Conservation (phyloP, 148 eudicot genomes). For the Diospyros lotus region DNA sequence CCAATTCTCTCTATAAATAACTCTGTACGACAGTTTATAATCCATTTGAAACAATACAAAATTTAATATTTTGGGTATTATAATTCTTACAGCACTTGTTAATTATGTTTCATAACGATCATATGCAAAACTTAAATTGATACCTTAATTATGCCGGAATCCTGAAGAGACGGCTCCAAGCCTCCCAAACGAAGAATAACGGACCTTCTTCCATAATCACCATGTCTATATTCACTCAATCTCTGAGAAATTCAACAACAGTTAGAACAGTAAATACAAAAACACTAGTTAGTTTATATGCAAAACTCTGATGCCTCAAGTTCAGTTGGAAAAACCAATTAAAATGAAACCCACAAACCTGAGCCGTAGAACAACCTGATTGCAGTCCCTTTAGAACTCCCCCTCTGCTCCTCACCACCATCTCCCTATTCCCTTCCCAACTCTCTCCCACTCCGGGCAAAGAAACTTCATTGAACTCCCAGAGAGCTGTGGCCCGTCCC, state of each 20-base stretch:
- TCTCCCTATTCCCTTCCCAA: slow-evolving; percentile 14
- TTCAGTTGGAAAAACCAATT: slow-evolving; percentile 2
- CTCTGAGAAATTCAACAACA: slow-evolving; percentile 16
- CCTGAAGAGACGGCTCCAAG: slow-evolving; percentile 23
- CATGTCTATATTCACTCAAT: slow-evolving; percentile 35
- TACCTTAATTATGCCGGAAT: slow-evolving; percentile 50
- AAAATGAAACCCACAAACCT: slow-evolving; percentile 1
- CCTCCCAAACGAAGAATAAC: slow-evolving; percentile 42
- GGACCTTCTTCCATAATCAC: slow-evolving; percentile 59
- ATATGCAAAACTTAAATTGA: neutral
- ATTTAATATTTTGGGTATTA: too few species aligned
- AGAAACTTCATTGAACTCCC: slow-evolving; percentile 65
- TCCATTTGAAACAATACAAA: too few species aligned
- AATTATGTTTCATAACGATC: too few species aligned
- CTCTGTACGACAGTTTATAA: too few species aligned
- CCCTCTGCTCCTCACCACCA: slow-evolving; percentile 26
- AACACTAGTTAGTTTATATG: too few species aligned
- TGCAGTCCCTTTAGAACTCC: slow-evolving; percentile 14
- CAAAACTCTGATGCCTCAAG: neutral
- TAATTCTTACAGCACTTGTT: too few species aligned
- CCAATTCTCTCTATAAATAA: too few species aligned
- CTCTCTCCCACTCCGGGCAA: slow-evolving; percentile 26
- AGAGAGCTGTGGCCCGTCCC: slow-evolving; percentile 64
- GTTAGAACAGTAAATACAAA: neutral
- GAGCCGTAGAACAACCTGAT: slow-evolving; percentile 39